phyloP scores from a whole-genome alignment of 139 green algal species.

The Micromonas pusilla region DNA sequence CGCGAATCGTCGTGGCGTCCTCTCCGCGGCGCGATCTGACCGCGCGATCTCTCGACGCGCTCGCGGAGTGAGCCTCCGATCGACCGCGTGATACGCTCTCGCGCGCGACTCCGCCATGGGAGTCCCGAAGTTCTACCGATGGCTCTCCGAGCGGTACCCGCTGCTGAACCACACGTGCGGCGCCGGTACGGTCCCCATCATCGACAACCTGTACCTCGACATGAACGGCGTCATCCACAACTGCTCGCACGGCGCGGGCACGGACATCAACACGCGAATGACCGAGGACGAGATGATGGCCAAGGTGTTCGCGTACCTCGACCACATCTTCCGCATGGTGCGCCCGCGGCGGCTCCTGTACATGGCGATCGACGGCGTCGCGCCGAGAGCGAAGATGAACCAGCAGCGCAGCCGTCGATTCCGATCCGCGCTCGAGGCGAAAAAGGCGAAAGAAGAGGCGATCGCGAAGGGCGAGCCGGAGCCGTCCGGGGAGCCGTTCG shows the following conservation, averaged over 20 bases:
- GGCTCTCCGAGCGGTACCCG: constrained; percentile 90
- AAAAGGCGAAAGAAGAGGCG: constrained; percentile 3
- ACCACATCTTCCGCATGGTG: constrained; percentile 82
- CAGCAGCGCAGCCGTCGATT: constrained; percentile 82
- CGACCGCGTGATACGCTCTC: no score
- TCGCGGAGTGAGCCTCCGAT: no score
- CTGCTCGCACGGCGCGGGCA: constrained; percentile 83
- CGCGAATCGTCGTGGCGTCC: no score
- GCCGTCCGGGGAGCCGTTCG: constrained; percentile 54
- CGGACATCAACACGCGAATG: constrained; percentile 48
- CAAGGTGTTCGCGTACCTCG: constrained; percentile 79
- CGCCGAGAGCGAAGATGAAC: constrained; percentile 93
- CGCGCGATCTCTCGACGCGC: no score
- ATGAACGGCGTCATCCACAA: constrained; percentile 97
- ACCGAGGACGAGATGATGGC: constrained; percentile 86
- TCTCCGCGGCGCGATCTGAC: no score
- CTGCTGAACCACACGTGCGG: constrained; percentile 75
- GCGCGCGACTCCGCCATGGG: constrained; percentile 25
- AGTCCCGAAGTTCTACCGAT: constrained; percentile 93
- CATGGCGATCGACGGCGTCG: constrained; percentile 91
- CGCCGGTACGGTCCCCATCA: constrained; percentile 52
- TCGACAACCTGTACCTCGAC: constrained; percentile 91
- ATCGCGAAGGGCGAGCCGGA: constrained; percentile 13
- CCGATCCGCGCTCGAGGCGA: constrained; percentile 26
- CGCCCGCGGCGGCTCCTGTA: constrained; percentile 78